These are phyloP conservation scores for Boletus mariae DNA, from an alignment of 1,284 basidiomycete genomes.

Conservation along the genomic window DNA sequence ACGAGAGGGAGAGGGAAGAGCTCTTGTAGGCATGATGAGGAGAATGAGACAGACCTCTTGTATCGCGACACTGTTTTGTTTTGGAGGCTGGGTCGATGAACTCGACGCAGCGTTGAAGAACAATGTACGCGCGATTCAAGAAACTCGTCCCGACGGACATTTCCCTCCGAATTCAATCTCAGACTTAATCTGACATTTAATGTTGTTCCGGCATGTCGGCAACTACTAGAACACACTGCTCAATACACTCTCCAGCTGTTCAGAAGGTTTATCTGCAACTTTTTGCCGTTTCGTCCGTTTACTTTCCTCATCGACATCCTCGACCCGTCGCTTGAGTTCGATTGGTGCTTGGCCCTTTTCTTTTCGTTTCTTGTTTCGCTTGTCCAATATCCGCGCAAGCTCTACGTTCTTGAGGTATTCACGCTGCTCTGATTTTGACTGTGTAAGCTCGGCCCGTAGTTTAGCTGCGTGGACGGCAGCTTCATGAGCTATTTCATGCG, in stretches of 20 bases:
- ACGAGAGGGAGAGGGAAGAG: conserved; percentile 47
- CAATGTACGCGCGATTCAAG: conserved; percentile 67
- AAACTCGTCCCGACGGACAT: conserved; percentile 23
- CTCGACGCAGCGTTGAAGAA: conserved; percentile 52
- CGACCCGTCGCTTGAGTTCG: conserved; percentile 18
- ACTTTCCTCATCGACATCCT: conserved; percentile 30
- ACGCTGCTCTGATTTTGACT: conserved; percentile 85
- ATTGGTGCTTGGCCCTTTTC: conserved; percentile 47
- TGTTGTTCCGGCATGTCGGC: conserved; percentile 19
- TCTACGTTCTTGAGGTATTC: conserved; percentile 96
- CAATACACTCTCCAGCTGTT: conserved; percentile 48
- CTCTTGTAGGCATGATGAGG: conserved; percentile 67
- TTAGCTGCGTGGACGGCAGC: conserved; percentile 85
- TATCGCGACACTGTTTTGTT: conserved; percentile 56
- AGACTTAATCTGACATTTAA: conserved; percentile 38
- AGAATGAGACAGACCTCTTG: conserved; percentile 80
- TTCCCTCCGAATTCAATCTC: conserved; percentile 40
- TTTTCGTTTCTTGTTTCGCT: conserved; percentile 74
- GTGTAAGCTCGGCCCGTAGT: conserved; percentile 86
- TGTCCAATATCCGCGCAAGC: conserved; percentile 85
- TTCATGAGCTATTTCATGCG: conserved; percentile 73
- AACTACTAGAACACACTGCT: conserved; percentile 48
- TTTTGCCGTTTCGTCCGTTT: conserved; percentile 17
- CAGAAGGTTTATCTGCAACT: conserved; percentile 18
- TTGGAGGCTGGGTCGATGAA: conserved; percentile 51